Conservation (phyloP, 2,329 filamentous ascomycete genomes). For the Fusarium mexicanum region DNA sequence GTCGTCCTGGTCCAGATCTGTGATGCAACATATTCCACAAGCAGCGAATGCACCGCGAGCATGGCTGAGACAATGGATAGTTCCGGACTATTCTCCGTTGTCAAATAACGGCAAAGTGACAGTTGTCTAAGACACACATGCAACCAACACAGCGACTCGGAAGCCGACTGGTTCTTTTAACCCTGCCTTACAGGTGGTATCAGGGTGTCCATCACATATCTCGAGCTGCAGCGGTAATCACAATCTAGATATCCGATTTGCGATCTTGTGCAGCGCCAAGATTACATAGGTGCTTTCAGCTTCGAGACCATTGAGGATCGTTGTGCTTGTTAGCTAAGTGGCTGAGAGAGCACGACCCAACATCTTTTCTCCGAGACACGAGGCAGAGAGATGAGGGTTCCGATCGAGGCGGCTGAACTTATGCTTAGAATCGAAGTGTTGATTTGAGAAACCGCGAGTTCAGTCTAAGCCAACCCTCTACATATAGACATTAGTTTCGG, state of each 20-base stretch:
- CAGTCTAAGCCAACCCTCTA: background rate
- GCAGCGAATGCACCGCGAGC: background rate
- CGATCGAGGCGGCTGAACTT: background rate
- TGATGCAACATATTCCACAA: background rate
- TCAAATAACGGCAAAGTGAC: background rate
- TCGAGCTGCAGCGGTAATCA: background rate
- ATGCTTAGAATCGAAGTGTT: background rate
- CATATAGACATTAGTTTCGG: background rate
- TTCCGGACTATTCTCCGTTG: background rate
- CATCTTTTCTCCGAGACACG: background rate
- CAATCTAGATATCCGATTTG: background rate
- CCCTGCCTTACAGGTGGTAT: background rate
- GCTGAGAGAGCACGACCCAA: background rate
- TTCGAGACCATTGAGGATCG: background rate
- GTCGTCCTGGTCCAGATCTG: background rate
- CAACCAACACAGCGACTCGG: background rate
- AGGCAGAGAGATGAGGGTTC: background rate
- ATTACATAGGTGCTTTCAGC: background rate
- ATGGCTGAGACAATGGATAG: background rate
- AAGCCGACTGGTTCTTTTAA: background rate
- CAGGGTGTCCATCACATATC: background rate
- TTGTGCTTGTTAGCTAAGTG: background rate
- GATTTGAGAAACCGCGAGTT: background rate
- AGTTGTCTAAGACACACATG: background rate
- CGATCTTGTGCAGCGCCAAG: background rate